These are phyloP conservation scores for Solanum peruvianum DNA, from an alignment of 257 asterid species.

Conservation along the genomic window DNA sequence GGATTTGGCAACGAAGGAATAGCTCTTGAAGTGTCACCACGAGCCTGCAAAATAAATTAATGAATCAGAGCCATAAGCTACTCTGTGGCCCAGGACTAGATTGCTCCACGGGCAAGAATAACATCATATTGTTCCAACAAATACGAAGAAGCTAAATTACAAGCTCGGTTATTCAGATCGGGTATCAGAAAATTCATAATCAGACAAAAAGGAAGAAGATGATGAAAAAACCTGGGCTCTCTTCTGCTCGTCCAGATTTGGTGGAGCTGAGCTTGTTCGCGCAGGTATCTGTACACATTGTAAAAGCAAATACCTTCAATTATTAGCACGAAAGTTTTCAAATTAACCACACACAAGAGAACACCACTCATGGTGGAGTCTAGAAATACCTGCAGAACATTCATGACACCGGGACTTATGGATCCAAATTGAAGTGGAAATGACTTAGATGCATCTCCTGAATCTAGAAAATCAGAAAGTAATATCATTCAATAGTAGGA, in stretches of 20 bases:
- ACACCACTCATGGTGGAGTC: background rate
- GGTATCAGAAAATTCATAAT: background rate
- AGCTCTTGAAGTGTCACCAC: constrained; percentile 33
- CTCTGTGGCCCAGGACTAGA: background rate
- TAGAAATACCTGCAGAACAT: constrained; percentile 63
- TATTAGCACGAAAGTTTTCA: background rate
- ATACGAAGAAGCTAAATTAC: background rate
- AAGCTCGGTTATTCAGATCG: background rate
- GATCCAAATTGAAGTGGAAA: constrained; percentile 89
- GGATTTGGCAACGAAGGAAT: constrained; percentile 45
- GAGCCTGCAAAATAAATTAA: constrained; percentile 35
- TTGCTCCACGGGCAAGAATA: background rate
- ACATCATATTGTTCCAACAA: background rate
- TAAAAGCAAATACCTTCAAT: background rate
- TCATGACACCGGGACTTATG: constrained; percentile 70
- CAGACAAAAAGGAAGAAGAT: background rate
- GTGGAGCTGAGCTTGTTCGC: constrained; percentile 22
- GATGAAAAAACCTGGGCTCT: constrained; percentile 57
- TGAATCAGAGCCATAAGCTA: background rate
- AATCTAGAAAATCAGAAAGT: constrained; percentile 16
- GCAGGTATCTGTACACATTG: constrained; percentile 60
- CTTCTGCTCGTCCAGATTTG: constrained; percentile 90
- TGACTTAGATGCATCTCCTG: constrained; percentile 54
- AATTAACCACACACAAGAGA: background rate
- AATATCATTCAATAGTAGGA: background rate